These are phyloP conservation scores for Lentinula raphanica DNA, from an alignment of 768 basidiomycete genomes.

Conservation along the genomic window DNA sequence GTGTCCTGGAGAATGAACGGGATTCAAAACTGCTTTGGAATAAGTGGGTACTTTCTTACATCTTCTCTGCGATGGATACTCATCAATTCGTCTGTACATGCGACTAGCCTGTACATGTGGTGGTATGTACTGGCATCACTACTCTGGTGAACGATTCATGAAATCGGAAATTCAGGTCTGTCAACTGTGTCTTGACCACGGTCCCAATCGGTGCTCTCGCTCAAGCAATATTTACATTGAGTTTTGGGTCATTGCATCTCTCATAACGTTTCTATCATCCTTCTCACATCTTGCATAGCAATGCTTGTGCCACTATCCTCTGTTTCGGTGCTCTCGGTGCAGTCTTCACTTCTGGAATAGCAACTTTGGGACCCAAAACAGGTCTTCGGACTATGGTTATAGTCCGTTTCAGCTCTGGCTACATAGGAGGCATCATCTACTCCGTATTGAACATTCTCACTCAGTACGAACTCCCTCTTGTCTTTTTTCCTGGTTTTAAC, in stretches of 20 bases:
- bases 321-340: slow-evolving; percentile 42
- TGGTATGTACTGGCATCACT: slow-evolving; percentile 20
- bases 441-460: slow-evolving; percentile 51
- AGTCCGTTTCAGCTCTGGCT: slow-evolving; percentile 43
- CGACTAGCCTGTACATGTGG: slow-evolving; percentile 38
- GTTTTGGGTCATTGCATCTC: slow-evolving; percentile 31
- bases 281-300: slow-evolving; percentile 20
- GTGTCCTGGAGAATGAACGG: slow-evolving; percentile 45
- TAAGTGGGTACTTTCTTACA: slow-evolving; percentile 24
- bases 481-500: neutral
- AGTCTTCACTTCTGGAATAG: slow-evolving; percentile 41
- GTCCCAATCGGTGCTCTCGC: slow-evolving; percentile 43
- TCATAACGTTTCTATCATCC: neutral
- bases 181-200: slow-evolving; percentile 41
- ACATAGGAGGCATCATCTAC: slow-evolving; percentile 42
- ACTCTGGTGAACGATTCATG: too few species aligned
- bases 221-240: slow-evolving; percentile 43
- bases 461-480: slow-evolving; percentile 19
- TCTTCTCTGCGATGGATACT: slow-evolving; percentile 2
- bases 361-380: slow-evolving; percentile 47
- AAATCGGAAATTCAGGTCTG: slow-evolving; percentile 28
- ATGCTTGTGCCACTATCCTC: slow-evolving; percentile 39
- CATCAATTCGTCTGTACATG: neutral
- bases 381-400: slow-evolving; percentile 54
- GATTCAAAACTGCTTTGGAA: slow-evolving; percentile 40